Conservation (phyloP, 352 stramenopile genomes). For the Phytopythium vexans region DNA sequence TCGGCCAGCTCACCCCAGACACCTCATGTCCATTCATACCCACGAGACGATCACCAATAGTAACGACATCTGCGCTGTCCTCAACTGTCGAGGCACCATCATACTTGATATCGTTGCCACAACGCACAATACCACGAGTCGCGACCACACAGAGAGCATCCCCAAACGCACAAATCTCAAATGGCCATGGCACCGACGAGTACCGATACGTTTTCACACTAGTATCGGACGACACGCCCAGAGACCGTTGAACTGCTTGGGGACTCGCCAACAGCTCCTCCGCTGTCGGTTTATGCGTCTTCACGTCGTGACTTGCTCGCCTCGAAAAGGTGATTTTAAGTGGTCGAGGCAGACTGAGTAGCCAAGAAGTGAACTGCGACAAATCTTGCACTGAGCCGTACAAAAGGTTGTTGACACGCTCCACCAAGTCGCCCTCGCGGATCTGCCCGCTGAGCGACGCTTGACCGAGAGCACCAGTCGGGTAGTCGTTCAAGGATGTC, state of each 20-base stretch:
- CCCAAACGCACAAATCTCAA: slow-evolving; percentile 37
- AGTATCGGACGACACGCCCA: slow-evolving; percentile 3
- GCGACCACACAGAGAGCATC: slow-evolving; percentile 32
- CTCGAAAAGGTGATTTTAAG: slow-evolving; percentile 65
- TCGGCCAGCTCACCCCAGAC: slow-evolving; percentile 37
- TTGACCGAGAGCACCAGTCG: slow-evolving; percentile 62
- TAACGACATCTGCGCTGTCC: slow-evolving; percentile 8
- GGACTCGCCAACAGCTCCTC: slow-evolving; percentile 15
- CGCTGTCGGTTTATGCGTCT: slow-evolving; percentile 14
- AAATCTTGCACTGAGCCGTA: slow-evolving; percentile 69
- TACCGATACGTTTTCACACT: slow-evolving; percentile 38
- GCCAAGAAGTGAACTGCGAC: slow-evolving; percentile 74
- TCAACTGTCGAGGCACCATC: slow-evolving; percentile 3
- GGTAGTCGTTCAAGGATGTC: slow-evolving; percentile 75
- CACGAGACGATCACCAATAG: slow-evolving; percentile 53
- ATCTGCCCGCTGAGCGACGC: slow-evolving; percentile 66
- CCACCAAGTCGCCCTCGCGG: slow-evolving; percentile 63
- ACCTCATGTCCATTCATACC: slow-evolving; percentile 59
- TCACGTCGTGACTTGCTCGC: slow-evolving; percentile 10
- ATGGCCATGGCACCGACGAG: slow-evolving; percentile 30
- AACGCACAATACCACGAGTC: slow-evolving; percentile 31
- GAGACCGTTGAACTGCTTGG: slow-evolving; percentile 13
- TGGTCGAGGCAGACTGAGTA: slow-evolving; percentile 65
- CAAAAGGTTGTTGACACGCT: slow-evolving; percentile 59
- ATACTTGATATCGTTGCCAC: slow-evolving; percentile 10